These are phyloP conservation scores for Coniochaeta sp. DNA, from an alignment of 2,329 filamentous ascomycete genomes.

Conservation along the genomic window DNA sequence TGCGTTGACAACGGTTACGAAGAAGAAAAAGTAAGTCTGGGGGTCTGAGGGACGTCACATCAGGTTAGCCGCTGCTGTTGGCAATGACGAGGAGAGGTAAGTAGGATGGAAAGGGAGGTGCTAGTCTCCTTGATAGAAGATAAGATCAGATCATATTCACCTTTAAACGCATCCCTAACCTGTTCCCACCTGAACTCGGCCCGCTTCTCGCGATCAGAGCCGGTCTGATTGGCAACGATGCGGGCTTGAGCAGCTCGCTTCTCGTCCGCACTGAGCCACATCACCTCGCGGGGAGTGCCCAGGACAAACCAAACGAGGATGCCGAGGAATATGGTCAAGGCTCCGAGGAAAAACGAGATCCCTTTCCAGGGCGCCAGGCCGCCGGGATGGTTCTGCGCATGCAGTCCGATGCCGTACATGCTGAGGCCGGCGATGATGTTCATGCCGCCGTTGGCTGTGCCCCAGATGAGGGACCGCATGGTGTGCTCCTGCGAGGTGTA, in stretches of 20 bases:
- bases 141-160: too few species aligned
- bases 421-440: slow-evolving; percentile 21
- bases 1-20: slow-evolving; percentile 22
- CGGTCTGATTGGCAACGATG: slow-evolving; percentile 18
- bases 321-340: slow-evolving; percentile 16
- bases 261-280: slow-evolving; percentile 21
- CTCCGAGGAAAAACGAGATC: slow-evolving; percentile 21
- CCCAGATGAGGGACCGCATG: background rate
- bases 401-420: slow-evolving; percentile 18
- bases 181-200: slow-evolving; percentile 20
- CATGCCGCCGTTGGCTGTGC: slow-evolving; percentile 23
- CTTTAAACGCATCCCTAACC: slow-evolving; percentile 18
- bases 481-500: slow-evolving; percentile 22
- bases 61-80: too few species aligned
- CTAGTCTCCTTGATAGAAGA: too few species aligned
- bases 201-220: slow-evolving; percentile 7
- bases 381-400: slow-evolving; percentile 14
- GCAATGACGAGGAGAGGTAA: too few species aligned
- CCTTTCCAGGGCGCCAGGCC: slow-evolving; percentile 18
- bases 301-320: slow-evolving; percentile 19
- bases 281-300: slow-evolving; percentile 21
- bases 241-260: slow-evolving; percentile 21
- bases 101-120: too few species aligned
- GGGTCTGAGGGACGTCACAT: slow-evolving; percentile 9
- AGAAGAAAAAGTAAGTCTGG: slow-evolving; percentile 26